Percentiles rank a stretch among this genome's conserved stretches.
Conservation (phyloP, 1,139 yeast species). For the Hansenula lynferdii region DNA sequence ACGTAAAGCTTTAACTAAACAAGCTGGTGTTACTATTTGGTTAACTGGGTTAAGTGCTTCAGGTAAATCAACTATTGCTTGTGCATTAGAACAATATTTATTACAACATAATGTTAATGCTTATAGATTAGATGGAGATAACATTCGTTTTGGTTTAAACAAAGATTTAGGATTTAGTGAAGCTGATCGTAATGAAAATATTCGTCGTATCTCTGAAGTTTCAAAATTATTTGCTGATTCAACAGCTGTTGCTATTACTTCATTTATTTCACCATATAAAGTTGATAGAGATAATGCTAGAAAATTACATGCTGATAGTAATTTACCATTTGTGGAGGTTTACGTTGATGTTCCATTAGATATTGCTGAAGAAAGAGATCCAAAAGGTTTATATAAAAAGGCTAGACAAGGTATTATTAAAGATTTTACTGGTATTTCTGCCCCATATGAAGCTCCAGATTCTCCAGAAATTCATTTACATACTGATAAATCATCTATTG, state of each 20-base stretch:
- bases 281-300: conserved; percentile 84
- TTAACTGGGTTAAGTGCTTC: conserved; percentile 93
- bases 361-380: conserved; percentile 95
- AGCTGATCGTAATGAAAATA: conserved; percentile 88
- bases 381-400: conserved; percentile 93
- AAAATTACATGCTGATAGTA: conserved; percentile 69
- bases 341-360: conserved; percentile 89
- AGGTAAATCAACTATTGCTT: conserved; percentile 90
- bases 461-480: conserved; percentile 77
- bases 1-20: conserved; percentile 66
- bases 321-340: conserved; percentile 83
- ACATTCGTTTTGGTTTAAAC: conserved; percentile 88
- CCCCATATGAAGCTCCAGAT: conserved; percentile 93
- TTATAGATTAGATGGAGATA: conserved; percentile 93
- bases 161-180: conserved; percentile 93
- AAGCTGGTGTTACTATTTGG: conserved; percentile 90
- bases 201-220: conserved; percentile 91
- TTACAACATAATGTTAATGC: conserved; percentile 63
- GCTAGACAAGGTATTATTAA: conserved; percentile 93
- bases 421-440: conserved; percentile 93
- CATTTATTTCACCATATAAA: conserved; percentile 88
- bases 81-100: conserved; percentile 83
- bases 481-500: conserved; percentile 67
- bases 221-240: conserved; percentile 91
- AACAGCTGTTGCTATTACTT: conserved; percentile 77